Conservation (phyloP, 139 green algal species). For the Micractinium conductrix region DNA sequence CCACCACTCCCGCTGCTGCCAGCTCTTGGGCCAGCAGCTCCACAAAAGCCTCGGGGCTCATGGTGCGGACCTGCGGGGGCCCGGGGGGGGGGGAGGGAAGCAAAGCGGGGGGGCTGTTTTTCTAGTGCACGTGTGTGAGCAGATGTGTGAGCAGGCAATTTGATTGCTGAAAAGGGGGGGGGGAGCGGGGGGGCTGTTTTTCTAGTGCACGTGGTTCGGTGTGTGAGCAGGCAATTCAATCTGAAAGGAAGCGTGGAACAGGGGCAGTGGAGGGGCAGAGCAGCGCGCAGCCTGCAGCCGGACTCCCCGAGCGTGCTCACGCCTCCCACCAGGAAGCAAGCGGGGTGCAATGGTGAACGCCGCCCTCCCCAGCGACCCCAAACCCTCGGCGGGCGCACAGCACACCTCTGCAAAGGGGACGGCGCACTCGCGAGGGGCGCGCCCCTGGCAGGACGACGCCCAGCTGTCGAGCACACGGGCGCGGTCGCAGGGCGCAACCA, state of each 20-base stretch:
- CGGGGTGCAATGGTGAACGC: too few species aligned
- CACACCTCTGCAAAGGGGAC: constrained; percentile 84
- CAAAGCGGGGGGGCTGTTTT: not conserved
- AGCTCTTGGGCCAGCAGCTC: constrained; percentile 78
- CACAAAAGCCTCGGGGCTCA: constrained; percentile 88
- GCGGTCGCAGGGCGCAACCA: constrained; percentile 81
- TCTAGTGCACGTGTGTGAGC: not conserved
- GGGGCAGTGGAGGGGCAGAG: too few species aligned
- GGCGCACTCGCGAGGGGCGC: constrained; percentile 64
- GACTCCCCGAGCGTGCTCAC: too few species aligned
- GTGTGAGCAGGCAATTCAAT: too few species aligned
- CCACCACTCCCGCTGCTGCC: constrained; percentile 81
- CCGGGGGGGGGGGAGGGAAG: not conserved
- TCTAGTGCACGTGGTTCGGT: not conserved
- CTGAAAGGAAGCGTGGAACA: too few species aligned
- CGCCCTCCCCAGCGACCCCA: not conserved
- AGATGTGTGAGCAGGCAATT: not conserved
- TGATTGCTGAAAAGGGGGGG: not conserved
- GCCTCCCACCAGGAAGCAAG: too few species aligned
- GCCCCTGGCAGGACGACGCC: constrained; percentile 53
- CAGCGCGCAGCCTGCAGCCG: too few species aligned
- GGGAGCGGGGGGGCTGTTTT: not conserved
- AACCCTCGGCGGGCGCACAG: not conserved
- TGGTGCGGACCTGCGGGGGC: constrained; percentile 59
- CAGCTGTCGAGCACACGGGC: constrained; percentile 76